A percentile compares a stretch with the other conserved stretches of the same genome.
Evolutionary conservation across 164 flowering plant species (phyloP).

Genomic region (Vitis amurensis): DNA sequence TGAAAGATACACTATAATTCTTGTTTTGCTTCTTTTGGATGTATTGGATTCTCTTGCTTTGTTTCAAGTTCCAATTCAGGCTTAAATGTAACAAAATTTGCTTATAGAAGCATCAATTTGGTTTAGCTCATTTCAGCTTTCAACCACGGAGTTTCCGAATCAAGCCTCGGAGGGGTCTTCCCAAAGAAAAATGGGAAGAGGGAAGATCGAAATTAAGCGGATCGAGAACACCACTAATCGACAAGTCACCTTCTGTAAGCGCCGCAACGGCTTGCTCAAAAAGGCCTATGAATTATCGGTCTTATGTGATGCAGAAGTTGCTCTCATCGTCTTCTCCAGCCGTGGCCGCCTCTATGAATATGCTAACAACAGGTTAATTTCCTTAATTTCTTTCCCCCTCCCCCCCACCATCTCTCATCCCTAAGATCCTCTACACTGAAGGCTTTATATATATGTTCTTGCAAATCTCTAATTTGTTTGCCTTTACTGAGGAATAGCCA

Average conservation of each 20-base stretch:
- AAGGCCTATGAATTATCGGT: slow-evolving; percentile 64
- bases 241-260: slow-evolving; percentile 64
- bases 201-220: slow-evolving; percentile 62
- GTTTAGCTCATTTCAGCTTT: slow-evolving; percentile 21
- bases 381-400: background rate
- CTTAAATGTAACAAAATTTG: background rate
- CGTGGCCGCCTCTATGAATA: slow-evolving; percentile 68
- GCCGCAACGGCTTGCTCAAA: slow-evolving; percentile 60
- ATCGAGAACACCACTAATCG: slow-evolving; percentile 67
- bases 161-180: slow-evolving; percentile 40
- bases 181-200: slow-evolving; percentile 51
- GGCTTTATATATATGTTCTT: background rate
- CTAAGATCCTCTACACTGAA: background rate
- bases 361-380: slow-evolving; percentile 55
- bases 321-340: slow-evolving; percentile 57
- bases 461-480: background rate
- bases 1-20: slow-evolving; percentile 2
- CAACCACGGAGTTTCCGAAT: slow-evolving; percentile 43
- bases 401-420: background rate
- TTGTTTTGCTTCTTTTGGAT: slow-evolving; percentile 18
- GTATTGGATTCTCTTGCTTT: background rate
- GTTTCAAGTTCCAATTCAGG: background rate
- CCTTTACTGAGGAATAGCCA: too few species aligned
- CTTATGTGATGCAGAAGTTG: slow-evolving; percentile 59
- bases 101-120: background rate